Percentiles rank a stretch among this genome's conserved stretches.
Evolutionary conservation across 176 grass and related monocot species (phyloP).

Genomic region (Chrysopogon serrulatus): DNA sequence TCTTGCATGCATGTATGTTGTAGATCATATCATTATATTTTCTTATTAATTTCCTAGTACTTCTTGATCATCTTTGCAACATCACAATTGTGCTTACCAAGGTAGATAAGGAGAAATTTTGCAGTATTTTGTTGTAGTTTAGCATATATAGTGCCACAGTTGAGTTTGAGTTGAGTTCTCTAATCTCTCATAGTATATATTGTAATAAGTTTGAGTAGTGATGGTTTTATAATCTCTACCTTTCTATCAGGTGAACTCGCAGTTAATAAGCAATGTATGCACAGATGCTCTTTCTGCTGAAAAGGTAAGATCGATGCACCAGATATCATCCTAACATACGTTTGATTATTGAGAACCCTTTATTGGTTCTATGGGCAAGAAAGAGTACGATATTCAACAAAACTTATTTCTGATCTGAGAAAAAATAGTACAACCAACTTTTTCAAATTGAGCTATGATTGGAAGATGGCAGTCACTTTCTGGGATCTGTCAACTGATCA

Average conservation of each 20-base stretch:
- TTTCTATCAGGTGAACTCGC: conserved; percentile 86
- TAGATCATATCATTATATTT: background rate
- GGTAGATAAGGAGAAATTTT: background rate
- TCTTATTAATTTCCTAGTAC: background rate
- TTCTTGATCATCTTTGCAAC: background rate
- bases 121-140: background rate
- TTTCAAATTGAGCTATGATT: background rate
- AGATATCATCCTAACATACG: background rate
- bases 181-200: background rate
- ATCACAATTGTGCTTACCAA: background rate
- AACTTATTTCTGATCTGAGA: background rate
- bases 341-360: background rate
- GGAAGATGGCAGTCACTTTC: background rate
- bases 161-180: background rate
- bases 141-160: background rate
- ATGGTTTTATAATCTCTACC: background rate
- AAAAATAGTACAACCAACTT: background rate
- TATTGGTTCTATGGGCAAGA: background rate
- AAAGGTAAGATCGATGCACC: conserved; percentile 69
- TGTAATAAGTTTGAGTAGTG: conserved; percentile 3
- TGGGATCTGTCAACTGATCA: background rate
- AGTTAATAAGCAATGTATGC: conserved; percentile 97
- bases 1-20: background rate
- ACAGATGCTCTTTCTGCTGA: conserved; percentile 95
- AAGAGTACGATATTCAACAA: background rate